These are phyloP conservation scores for Plasmodium yoelii DNA, from an alignment of 169 alveolate species.

Conservation along the genomic window DNA sequence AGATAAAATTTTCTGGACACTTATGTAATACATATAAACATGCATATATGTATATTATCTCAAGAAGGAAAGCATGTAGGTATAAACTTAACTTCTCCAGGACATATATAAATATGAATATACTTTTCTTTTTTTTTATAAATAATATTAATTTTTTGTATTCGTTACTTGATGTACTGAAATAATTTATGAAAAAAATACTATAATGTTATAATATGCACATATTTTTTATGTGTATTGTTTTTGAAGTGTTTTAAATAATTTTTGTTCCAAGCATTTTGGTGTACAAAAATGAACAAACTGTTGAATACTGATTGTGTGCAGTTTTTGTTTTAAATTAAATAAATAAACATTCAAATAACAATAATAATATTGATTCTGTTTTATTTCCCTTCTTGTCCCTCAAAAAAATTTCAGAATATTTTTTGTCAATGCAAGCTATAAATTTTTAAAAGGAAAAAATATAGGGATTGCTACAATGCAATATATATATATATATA, in stretches of 20 bases:
- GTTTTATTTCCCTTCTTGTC: not conserved
- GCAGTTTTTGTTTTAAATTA: conserved; percentile 40
- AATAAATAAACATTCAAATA: not conserved
- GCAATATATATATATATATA: no score
- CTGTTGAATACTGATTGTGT: conserved; percentile 49
- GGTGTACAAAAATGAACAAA: conserved; percentile 20
- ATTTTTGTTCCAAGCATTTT: conserved; percentile 6
- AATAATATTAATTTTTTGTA: conserved; percentile 18
- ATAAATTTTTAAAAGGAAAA: no score
- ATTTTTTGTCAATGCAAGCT: no score
- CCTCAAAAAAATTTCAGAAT: not conserved
- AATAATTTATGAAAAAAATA: not conserved
- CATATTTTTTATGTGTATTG: conserved; percentile 36
- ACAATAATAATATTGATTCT: not conserved
- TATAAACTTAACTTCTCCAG: conserved; percentile 2
- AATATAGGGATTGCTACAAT: no score
- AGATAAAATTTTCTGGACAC: conserved; percentile 4
- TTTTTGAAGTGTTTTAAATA: conserved; percentile 25
- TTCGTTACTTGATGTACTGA: conserved; percentile 3
- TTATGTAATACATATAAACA: not conserved
- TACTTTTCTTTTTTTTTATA: not conserved
- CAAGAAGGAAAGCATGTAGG: not conserved
- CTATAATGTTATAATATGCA: conserved; percentile 6
- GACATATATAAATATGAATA: conserved; percentile 3
- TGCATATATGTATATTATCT: not conserved